phyloP scores from a whole-genome alignment of 805 yeast genomes.

The Torulaspora gathmanii region DNA sequence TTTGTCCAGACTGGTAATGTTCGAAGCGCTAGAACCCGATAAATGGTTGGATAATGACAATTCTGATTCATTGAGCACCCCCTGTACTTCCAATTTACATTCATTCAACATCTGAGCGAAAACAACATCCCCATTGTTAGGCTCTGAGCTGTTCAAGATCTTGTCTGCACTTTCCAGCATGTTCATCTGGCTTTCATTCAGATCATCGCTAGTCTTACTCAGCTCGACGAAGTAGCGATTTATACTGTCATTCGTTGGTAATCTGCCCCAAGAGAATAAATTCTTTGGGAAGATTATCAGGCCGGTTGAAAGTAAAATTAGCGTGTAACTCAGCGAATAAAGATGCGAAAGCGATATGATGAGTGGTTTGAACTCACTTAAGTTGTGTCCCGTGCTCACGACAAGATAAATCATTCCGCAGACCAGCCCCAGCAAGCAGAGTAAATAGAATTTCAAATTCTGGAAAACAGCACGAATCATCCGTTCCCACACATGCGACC shows the following conservation, averaged over 20 bases:
- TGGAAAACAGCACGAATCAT: constrained; percentile 22
- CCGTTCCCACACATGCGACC: constrained; percentile 16
- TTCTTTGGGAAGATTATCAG: constrained; percentile 29
- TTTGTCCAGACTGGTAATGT: constrained; percentile 19
- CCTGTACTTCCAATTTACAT: constrained; percentile 30
- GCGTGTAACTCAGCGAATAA: constrained; percentile 31
- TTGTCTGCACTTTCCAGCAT: constrained; percentile 26
- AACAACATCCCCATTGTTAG: constrained; percentile 21
- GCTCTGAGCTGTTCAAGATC: constrained; percentile 21
- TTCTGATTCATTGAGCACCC: constrained; percentile 18
- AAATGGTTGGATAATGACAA: constrained; percentile 12
- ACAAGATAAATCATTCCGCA: constrained; percentile 28
- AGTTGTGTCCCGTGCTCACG: constrained; percentile 23
- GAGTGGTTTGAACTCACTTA: constrained; percentile 29
- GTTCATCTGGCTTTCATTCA: constrained; percentile 29
- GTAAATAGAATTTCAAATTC: constrained; percentile 31
- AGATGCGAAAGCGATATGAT: constrained; percentile 32
- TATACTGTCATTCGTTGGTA: constrained; percentile 16
- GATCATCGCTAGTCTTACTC: constrained; percentile 32
- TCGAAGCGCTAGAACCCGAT: constrained; percentile 4
- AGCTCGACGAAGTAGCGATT: constrained; percentile 29
- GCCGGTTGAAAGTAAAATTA: constrained; percentile 30
- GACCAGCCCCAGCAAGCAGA: constrained; percentile 23
- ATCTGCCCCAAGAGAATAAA: constrained; percentile 14
- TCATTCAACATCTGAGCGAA: constrained; percentile 25